Evolutionary conservation across 2,329 filamentous ascomycete species (phyloP).

Genomic region (Didymella pinodella): DNA sequence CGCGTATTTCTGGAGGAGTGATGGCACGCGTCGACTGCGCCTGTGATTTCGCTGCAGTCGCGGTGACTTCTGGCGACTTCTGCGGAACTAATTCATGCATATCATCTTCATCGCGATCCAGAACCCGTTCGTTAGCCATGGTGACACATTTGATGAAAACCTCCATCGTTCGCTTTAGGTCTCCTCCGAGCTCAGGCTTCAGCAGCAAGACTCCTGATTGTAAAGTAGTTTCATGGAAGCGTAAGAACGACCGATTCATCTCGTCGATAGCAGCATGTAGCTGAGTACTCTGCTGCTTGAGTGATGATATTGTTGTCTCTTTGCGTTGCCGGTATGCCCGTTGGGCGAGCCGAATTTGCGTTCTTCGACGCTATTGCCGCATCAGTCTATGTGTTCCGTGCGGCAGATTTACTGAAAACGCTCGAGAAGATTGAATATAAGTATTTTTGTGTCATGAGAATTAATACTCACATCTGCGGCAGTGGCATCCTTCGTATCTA

Average conservation of each 20-base stretch:
- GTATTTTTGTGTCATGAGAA: too few species aligned
- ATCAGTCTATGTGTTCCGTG: neutral
- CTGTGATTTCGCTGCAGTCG: neutral
- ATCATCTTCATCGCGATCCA: slow-evolving; percentile 43
- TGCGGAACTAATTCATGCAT: slow-evolving; percentile 41
- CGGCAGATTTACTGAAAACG: neutral
- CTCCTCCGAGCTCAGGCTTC: slow-evolving; percentile 64
- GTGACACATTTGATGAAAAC: slow-evolving; percentile 66
- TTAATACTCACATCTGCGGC: slow-evolving; percentile 73
- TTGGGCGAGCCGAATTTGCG: slow-evolving; percentile 87
- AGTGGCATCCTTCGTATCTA: slow-evolving; percentile 80
- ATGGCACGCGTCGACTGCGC: neutral
- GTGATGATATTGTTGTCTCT: slow-evolving; percentile 77
- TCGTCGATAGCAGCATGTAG: slow-evolving; percentile 75
- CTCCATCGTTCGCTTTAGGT: slow-evolving; percentile 65
- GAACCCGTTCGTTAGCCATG: slow-evolving; percentile 47
- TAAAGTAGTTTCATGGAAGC: slow-evolving; percentile 69
- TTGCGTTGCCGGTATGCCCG: slow-evolving; percentile 85
- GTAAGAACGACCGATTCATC: slow-evolving; percentile 75
- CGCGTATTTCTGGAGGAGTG: neutral
- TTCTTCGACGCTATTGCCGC: slow-evolving; percentile 71
- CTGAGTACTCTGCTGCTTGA: slow-evolving; percentile 73
- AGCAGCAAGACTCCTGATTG: slow-evolving; percentile 65
- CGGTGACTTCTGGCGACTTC: neutral
- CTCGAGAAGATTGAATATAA: neutral